Evolutionary conservation across 2,329 filamentous ascomycete genomes (phyloP), one percentile per base, ranked within the genome.

Genomic region (Epichloe elymi): DNA sequence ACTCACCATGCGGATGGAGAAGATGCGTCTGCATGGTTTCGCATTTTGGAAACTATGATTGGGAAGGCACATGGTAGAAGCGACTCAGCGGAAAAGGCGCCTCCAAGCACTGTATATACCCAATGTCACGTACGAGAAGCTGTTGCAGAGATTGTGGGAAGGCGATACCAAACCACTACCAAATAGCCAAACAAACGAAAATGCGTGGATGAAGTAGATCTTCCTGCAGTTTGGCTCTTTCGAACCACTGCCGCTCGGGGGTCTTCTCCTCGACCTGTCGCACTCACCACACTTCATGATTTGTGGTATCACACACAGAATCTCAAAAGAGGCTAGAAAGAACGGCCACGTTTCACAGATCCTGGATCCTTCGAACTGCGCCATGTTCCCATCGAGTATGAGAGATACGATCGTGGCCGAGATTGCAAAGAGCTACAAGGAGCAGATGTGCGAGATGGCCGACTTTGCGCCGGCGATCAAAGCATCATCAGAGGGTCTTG

Each of bases 161-260:
- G 67, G 14, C 14, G 68, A 26, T 53, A 61, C 40, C 54, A 59
- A 4, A 49, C 58, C 15, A 51, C 65, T 12, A 55, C 56, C 14
- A 23, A 23, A 23, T 66, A 70, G 20, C 51, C 12, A 14, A 6
- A 17, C n/a, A 36, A 35, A 17, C 2, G 15, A 19, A 41, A 36
- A 3, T 74, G 72, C 49, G 41, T 75, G 30, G 74, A 69, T 53
- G 70, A 74, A n/a, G 66, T 67, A 19, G 72, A 76, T 49, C 59
- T 75, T 2, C 56, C 76, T 2, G 58, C 62, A 1, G 70, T 69
- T 0, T 76, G 72, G 70, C 4, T 20, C 3, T 20, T 20, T 5
- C 20, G 20, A 20, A 49, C 58, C 15, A 51, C 65, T 12, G 55
- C 56, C 12, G 44, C 50, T 14, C 54, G 57, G 17, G 17, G 59